Conservation (phyloP, 805 yeast species). For the Lipomyces orientalis region DNA sequence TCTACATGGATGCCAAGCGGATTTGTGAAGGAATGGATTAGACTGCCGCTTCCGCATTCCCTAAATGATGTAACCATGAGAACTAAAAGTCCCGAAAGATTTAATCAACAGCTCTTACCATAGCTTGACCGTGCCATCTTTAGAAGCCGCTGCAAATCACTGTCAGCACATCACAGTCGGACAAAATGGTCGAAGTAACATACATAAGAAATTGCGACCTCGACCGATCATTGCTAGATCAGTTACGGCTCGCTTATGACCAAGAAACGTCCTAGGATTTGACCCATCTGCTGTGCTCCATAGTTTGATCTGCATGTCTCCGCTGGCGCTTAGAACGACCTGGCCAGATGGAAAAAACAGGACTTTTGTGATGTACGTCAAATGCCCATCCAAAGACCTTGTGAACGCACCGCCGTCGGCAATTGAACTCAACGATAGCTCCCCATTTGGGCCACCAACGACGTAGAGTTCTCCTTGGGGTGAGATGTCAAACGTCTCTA, state of each 20-base stretch:
- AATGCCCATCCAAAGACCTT: slow-evolving; percentile 56
- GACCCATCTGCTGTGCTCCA: slow-evolving; percentile 62
- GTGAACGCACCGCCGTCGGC: slow-evolving; percentile 10
- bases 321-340: slow-evolving; percentile 64
- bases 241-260: slow-evolving; percentile 57
- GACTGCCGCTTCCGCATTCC: slow-evolving; percentile 57
- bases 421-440: neutral
- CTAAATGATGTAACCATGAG: neutral
- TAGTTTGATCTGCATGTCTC: slow-evolving; percentile 63
- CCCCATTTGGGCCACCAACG: slow-evolving; percentile 45
- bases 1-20: slow-evolving; percentile 3
- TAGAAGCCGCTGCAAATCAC: slow-evolving; percentile 33
- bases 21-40: slow-evolving; percentile 50
- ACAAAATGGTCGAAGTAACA: slow-evolving; percentile 48
- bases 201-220: slow-evolving; percentile 69
- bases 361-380: slow-evolving; percentile 51
- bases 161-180: slow-evolving; percentile 5
- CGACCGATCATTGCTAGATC: slow-evolving; percentile 60
- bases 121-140: slow-evolving; percentile 58
- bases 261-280: slow-evolving; percentile 57
- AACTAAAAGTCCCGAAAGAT: neutral
- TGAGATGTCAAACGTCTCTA: slow-evolving; percentile 45
- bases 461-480: slow-evolving; percentile 43
- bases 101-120: slow-evolving; percentile 58
- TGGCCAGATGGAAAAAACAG: slow-evolving; percentile 67